A percentile compares a stretch with the other conserved stretches of the same genome.
These are phyloP conservation scores for Auriscalpium microsporum DNA, from an alignment of 768 basidiomycete species.

Conservation along the genomic window DNA sequence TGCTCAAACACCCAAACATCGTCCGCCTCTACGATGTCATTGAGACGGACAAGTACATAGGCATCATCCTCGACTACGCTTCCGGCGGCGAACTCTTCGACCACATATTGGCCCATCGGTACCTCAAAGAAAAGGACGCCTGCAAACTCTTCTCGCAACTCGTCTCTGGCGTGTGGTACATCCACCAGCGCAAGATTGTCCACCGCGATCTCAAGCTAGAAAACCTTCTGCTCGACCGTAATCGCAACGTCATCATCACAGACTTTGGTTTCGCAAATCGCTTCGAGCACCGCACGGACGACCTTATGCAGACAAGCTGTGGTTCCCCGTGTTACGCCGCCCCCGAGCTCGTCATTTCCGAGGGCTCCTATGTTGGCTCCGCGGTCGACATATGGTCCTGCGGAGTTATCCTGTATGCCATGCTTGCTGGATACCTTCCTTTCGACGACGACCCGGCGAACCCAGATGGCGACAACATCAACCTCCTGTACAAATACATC, in stretches of 20 bases:
- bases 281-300: conserved; percentile 86
- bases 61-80: conserved; percentile 97
- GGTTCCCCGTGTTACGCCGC: conserved; percentile 98
- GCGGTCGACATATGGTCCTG: conserved; percentile 98
- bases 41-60: conserved; percentile 99
- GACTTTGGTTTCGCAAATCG: conserved; percentile 99
- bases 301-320: conserved; percentile 97
- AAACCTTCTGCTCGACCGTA: conserved; percentile 92
- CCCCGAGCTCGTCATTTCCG: conserved; percentile 94
- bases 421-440: conserved; percentile 96
- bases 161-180: conserved; percentile 97
- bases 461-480: conserved; percentile 99
- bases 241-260: conserved; percentile 98
- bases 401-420: conserved; percentile 92
- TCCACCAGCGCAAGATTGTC: conserved; percentile 98
- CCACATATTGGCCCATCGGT: conserved; percentile 95
- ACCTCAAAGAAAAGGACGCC: conserved; percentile 90
- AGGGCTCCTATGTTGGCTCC: conserved; percentile 93
- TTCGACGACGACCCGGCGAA: conserved; percentile 99
- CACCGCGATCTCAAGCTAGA: conserved; percentile 99
- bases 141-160: conserved; percentile 96
- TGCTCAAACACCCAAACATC: conserved; percentile 95
- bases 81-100: conserved; percentile 98
- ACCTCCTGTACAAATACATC: conserved; percentile 96
- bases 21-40: conserved; percentile 97